Evolutionary conservation across 805 yeast genomes (phyloP).

Genomic region (Grigorovia jiainica): DNA sequence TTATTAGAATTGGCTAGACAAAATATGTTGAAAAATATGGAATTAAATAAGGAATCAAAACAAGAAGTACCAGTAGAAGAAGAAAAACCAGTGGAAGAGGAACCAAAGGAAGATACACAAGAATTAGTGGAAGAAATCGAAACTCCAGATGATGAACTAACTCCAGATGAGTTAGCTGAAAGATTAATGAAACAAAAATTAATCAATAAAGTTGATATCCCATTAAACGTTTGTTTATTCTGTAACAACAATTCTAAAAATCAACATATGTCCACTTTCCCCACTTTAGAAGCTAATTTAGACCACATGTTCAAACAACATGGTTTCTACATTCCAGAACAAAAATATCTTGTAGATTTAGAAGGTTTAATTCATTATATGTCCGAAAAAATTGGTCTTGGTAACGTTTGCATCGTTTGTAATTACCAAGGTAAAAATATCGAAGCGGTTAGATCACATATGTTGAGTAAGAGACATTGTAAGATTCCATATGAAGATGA

Average conservation of each 20-base stretch:
- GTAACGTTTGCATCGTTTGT: conserved; percentile 82
- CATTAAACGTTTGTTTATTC: conserved; percentile 44
- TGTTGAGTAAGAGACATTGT: conserved; percentile 81
- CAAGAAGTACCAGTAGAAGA: conserved; percentile 5
- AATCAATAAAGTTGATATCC: conserved; percentile 35
- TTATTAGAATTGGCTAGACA: conserved; percentile 33
- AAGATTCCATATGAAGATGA: conserved; percentile 81
- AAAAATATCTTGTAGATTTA: conserved; percentile 55
- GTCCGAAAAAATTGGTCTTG: conserved; percentile 85
- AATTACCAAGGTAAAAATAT: conserved; percentile 74
- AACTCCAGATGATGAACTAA: conserved; percentile 18
- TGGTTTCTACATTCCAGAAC: conserved; percentile 87
- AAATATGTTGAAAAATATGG: conserved; percentile 28
- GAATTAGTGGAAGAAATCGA: conserved; percentile 5
- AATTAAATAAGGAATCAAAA: neutral
- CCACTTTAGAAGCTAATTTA: conserved; percentile 35
- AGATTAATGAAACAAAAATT: conserved; percentile 32
- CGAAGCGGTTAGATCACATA: conserved; percentile 86
- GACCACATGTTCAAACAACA: conserved; percentile 70
- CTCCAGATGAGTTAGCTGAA: conserved; percentile 33
- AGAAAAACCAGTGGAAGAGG: conserved; percentile 3
- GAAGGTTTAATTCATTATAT: conserved; percentile 69
- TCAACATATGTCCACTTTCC: conserved; percentile 22
- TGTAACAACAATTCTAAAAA: conserved; percentile 36
- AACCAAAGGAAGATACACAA: conserved; percentile 4